Percentiles rank a stretch among this genome's conserved stretches.
Conservation (phyloP, 2,329 filamentous ascomycete species). For the Sporothrix protearum region DNA sequence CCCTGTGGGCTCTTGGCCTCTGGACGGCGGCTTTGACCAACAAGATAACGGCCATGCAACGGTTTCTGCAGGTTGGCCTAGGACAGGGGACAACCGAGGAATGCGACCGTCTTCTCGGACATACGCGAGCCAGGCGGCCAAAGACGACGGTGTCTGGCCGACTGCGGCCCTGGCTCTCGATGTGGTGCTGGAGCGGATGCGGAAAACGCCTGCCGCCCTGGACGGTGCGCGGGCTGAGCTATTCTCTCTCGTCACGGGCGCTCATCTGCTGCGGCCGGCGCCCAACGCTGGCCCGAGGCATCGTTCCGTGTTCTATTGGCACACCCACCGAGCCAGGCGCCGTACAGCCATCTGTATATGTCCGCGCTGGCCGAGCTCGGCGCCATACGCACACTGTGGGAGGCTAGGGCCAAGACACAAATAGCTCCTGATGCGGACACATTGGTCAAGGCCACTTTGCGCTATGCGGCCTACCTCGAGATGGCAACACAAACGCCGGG, state of each 20-base stretch:
- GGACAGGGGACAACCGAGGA: not conserved
- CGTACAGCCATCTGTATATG: conserved; percentile 2
- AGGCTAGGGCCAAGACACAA: not conserved
- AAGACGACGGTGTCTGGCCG: not conserved
- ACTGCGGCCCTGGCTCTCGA: not conserved
- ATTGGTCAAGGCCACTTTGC: conserved; percentile 5
- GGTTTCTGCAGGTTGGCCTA: conserved; percentile 27
- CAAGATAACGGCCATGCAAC: conserved; percentile 25
- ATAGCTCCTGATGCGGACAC: not conserved
- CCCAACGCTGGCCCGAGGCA: not conserved
- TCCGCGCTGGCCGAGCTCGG: conserved; percentile 30
- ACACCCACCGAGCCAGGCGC: no score
- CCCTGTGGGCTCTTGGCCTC: conserved; percentile 28
- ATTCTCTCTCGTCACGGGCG: conserved; percentile 29
- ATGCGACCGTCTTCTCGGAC: not conserved
- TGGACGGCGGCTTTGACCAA: conserved; percentile 21
- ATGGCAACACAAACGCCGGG: not conserved
- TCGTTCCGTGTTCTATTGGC: conserved; percentile 22
- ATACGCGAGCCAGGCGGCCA: not conserved
- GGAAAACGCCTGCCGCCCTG: not conserved
- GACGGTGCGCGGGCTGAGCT: conserved; percentile 24
- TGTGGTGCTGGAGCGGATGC: not conserved
- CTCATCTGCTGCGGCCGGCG: not conserved
- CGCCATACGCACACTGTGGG: conserved; percentile 25
- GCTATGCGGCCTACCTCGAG: conserved; percentile 17